Evolutionary conservation across 1,284 basidiomycete species (phyloP).

Genomic region (Cryptococcus jaspeensis): DNA sequence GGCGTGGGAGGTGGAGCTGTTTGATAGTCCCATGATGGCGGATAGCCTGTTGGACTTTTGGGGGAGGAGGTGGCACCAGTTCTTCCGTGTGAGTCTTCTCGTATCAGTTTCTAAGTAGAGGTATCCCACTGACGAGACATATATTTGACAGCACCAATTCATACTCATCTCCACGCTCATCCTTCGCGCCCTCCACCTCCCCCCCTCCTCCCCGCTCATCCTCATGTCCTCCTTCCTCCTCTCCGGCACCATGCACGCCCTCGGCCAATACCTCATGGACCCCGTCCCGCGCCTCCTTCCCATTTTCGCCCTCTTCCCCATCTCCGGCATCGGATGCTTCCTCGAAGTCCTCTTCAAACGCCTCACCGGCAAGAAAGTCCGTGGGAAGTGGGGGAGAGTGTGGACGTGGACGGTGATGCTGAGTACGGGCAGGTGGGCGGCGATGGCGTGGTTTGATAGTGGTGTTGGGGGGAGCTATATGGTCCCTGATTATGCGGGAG

Average conservation of each 20-base stretch:
- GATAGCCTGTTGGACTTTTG: conserved; percentile 48
- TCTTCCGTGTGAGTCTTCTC: conserved; percentile 40
- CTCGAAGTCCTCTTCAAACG: conserved; percentile 38
- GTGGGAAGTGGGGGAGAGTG: conserved; percentile 35
- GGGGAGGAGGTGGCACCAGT: conserved; percentile 51
- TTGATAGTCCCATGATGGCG: conserved; percentile 38
- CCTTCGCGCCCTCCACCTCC: conserved; percentile 23
- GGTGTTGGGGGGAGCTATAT: conserved; percentile 33
- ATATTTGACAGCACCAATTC: conserved; percentile 39
- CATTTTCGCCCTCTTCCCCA: conserved; percentile 40
- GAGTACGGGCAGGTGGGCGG: conserved; percentile 22
- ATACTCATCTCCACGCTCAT: conserved; percentile 33
- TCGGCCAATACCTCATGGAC: conserved; percentile 39
- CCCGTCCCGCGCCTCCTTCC: conserved; percentile 34
- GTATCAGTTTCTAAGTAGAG: not conserved
- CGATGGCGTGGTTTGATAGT: conserved; percentile 38
- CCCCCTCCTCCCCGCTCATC: conserved; percentile 21
- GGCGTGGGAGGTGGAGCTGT: conserved; percentile 44
- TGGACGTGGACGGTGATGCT: conserved; percentile 43
- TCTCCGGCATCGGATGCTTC: conserved; percentile 35
- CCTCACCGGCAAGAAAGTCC: conserved; percentile 38
- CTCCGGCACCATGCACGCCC: conserved; percentile 43
- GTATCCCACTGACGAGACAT: not conserved
- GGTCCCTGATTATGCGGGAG: conserved; percentile 8
- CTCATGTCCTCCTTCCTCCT: conserved; percentile 40